phyloP scores from a whole-genome alignment of 495 filamentous ascomycete genomes.

The Darksidea phi region DNA sequence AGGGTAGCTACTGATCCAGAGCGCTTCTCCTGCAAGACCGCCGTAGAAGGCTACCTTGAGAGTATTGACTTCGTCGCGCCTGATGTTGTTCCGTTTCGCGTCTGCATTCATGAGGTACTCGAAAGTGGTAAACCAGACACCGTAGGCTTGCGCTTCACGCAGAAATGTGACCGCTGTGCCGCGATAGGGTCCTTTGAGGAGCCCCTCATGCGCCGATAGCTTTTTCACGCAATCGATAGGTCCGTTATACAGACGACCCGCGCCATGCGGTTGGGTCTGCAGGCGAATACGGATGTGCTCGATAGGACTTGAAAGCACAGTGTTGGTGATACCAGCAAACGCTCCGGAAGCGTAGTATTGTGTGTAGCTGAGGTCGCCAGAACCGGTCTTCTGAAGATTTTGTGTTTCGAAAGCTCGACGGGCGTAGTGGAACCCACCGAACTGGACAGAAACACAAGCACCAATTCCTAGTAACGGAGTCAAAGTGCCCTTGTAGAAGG shows the following conservation, averaged over 20 bases:
- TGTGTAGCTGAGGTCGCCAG: conserved; percentile 54
- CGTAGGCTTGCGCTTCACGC: conserved; percentile 92
- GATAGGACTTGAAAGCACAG: conserved; percentile 83
- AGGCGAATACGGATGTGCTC: conserved; percentile 97
- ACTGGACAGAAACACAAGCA: conserved; percentile 96
- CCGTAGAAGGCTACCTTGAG: conserved; percentile 90
- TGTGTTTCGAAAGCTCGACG: conserved; percentile 77
- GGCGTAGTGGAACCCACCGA: conserved; percentile 93
- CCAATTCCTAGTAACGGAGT: conserved; percentile 96
- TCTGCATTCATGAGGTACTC: conserved; percentile 95
- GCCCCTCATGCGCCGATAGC: conserved; percentile 62
- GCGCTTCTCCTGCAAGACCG: conserved; percentile 85
- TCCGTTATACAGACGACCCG: conserved; percentile 71
- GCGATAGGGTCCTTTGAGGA: conserved; percentile 74
- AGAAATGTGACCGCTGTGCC: conserved; percentile 81
- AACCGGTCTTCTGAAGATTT: conserved; percentile 53
- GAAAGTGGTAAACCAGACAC: conserved; percentile 89
- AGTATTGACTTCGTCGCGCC: conserved; percentile 71
- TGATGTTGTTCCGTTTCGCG: conserved; percentile 68
- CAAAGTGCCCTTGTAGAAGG: conserved; percentile 98
- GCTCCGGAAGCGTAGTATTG: conserved; percentile 92
- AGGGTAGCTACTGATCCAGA: conserved; percentile 92
- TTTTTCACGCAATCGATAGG: conserved; percentile 89
- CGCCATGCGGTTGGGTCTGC: conserved; percentile 92
- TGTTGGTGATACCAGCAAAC: conserved; percentile 90